phyloP scores from a whole-genome alignment of 495 filamentous ascomycete species.

The Amphirosellinia nigrospora region DNA sequence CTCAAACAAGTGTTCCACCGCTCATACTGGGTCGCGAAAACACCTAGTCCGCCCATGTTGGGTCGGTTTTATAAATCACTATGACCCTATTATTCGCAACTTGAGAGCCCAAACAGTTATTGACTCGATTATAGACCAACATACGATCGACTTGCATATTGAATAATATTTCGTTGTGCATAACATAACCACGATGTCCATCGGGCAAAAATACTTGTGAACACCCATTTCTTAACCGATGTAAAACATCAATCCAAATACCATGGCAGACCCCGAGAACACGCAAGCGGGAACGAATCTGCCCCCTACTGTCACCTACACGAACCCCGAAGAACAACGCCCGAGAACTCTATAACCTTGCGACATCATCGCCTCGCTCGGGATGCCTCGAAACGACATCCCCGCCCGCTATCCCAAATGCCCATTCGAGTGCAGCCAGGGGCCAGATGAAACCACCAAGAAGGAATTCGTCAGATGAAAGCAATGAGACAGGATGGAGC shows the following conservation, averaged over 20 bases:
- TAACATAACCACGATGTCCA: slow-evolving; percentile 8
- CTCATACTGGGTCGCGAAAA: slow-evolving; percentile 1
- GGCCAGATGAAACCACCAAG: slow-evolving; percentile 31
- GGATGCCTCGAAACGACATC: slow-evolving; percentile 37
- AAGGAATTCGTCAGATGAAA: slow-evolving; percentile 50
- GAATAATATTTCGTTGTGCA: background rate
- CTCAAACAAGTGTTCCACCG: slow-evolving; percentile 9
- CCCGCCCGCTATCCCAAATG: slow-evolving; percentile 6
- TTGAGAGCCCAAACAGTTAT: background rate
- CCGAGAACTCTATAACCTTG: slow-evolving; percentile 49
- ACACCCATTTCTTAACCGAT: background rate
- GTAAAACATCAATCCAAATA: slow-evolving; percentile 29
- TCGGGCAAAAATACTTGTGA: background rate
- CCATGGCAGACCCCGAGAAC: slow-evolving; percentile 36
- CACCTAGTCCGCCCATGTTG: background rate
- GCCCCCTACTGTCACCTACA: slow-evolving; percentile 41
- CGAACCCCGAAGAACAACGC: slow-evolving; percentile 46
- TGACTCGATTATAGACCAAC: slow-evolving; percentile 1
- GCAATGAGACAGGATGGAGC: slow-evolving; percentile 46
- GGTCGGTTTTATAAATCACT: background rate
- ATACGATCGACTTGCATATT: background rate
- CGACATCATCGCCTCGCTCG: slow-evolving; percentile 48
- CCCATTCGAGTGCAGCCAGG: slow-evolving; percentile 8
- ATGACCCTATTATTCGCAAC: background rate
- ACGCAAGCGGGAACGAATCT: slow-evolving; percentile 33